Evolutionary conservation across 352 stramenopile species (phyloP), one percentile per base, ranked within the genome.

Genomic region (Pythium grandisporangium): DNA sequence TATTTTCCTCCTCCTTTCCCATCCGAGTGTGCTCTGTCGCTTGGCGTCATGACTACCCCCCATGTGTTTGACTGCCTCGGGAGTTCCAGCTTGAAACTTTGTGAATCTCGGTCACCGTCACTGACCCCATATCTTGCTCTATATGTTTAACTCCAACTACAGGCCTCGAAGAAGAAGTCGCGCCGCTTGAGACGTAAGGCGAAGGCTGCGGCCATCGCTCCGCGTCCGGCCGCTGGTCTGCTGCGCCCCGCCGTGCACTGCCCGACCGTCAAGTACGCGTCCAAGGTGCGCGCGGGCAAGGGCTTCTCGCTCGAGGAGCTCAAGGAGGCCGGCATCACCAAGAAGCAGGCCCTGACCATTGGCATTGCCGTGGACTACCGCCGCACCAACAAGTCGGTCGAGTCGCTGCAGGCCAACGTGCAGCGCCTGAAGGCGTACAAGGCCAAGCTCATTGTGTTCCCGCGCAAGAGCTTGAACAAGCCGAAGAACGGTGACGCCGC

Each of bases 241-340:
- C 79, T 99, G 44, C 84, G 96, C 48, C 97, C 97, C 42, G 81
- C 93, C 29, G 97, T 99, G 45, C 95, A 98, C 70, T 98, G 95
- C 78, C 95, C 89, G 45, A 99, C 97, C 45, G 74, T 96, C 61
- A 95, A 97, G 71, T 99, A 99, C 74, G 97, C 91, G 51, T 96
- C 91, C 39, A 99, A 99, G 85, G 75, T 98, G 33, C 91, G 95
- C 66, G 81, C 96, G 25, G 97, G 97, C 55, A 95, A 96, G 66
- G 97, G 97, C 49, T 99, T 99, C 79, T 98, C 95, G 43, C 70
- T 99, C 43, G 94, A 97, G 55, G 97, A 99, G 83, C 72, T 99
- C 39, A 99, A 99, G 83, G 93, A 89, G 48, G 97, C 95, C 59
- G 95, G 94, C 46, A 93, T 99, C 63, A 95, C 70, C 59, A 82